Evolutionary conservation across 73 alveolate species (phyloP).

Genomic region (Uronychia setigera): DNA sequence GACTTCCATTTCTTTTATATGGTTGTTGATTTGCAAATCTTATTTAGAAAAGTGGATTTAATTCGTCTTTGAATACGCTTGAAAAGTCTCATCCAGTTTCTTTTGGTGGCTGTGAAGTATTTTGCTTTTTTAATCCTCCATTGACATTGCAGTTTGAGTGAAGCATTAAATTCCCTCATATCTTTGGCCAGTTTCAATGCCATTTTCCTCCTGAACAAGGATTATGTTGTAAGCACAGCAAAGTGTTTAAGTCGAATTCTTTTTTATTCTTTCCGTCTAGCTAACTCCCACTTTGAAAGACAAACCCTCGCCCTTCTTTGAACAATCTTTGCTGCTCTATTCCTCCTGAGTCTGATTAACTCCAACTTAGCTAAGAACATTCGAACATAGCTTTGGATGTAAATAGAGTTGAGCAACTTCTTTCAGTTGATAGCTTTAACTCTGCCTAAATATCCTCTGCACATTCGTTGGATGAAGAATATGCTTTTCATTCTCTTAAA

Average conservation of each 20-base stretch:
- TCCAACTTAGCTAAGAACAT: constrained; percentile 19
- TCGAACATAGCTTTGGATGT: constrained; percentile 21
- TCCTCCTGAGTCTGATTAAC: not conserved
- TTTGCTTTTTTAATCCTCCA: not conserved
- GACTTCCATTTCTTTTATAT: too few species aligned
- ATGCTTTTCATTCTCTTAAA: constrained; percentile 18
- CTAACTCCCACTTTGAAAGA: constrained; percentile 5
- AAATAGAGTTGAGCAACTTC: constrained; percentile 7
- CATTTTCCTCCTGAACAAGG: not conserved
- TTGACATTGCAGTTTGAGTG: not conserved
- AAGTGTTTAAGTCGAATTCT: not conserved
- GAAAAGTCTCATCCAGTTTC: not conserved
- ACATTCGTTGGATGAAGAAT: constrained; percentile 43
- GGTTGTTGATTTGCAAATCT: too few species aligned
- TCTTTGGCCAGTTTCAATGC: not conserved
- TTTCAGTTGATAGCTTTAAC: not conserved
- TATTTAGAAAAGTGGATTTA: too few species aligned
- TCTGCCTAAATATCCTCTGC: constrained; percentile 55
- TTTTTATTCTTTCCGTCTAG: not conserved
- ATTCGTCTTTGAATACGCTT: not conserved
- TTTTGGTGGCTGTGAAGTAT: not conserved
- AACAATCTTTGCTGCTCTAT: constrained; percentile 3
- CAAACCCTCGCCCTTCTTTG: constrained; percentile 15
- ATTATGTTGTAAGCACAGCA: not conserved
- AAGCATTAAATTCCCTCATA: not conserved